These are phyloP conservation scores for Beta vulgaris DNA, from an alignment of 148 eudicot species.

Conservation along the genomic window DNA sequence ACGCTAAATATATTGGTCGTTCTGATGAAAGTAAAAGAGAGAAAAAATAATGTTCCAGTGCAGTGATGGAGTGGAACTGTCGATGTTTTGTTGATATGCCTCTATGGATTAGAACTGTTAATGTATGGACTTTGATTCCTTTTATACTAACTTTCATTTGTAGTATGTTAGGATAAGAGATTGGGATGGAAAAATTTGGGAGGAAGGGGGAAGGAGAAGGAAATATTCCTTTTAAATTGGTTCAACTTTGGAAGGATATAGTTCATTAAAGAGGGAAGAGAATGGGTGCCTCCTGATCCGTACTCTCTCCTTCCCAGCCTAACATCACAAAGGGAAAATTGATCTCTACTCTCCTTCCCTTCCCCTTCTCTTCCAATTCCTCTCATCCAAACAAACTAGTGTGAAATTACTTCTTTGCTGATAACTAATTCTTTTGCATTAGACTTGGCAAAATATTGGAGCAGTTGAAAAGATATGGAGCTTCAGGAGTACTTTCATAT, in stretches of 20 bases:
- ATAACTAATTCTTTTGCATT: constrained; percentile 7
- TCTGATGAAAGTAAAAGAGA: background rate
- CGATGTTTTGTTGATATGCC: background rate
- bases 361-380: background rate
- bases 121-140: background rate
- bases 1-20: background rate
- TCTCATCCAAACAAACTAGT: background rate
- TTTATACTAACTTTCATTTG: background rate
- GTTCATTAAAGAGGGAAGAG: background rate
- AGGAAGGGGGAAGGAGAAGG: background rate
- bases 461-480: constrained; percentile 67
- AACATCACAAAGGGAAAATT: background rate
- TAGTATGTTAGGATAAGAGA: background rate
- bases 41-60: background rate
- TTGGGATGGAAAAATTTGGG: background rate
- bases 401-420: constrained; percentile 6
- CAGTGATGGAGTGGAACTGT: background rate
- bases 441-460: constrained; percentile 36
- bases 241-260: background rate
- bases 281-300: background rate
- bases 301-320: background rate
- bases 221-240: background rate
- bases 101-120: background rate
- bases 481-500: constrained; percentile 67
- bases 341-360: background rate